phyloP scores from a whole-genome alignment of 768 basidiomycete species.

The Phanerochaete sordida region DNA sequence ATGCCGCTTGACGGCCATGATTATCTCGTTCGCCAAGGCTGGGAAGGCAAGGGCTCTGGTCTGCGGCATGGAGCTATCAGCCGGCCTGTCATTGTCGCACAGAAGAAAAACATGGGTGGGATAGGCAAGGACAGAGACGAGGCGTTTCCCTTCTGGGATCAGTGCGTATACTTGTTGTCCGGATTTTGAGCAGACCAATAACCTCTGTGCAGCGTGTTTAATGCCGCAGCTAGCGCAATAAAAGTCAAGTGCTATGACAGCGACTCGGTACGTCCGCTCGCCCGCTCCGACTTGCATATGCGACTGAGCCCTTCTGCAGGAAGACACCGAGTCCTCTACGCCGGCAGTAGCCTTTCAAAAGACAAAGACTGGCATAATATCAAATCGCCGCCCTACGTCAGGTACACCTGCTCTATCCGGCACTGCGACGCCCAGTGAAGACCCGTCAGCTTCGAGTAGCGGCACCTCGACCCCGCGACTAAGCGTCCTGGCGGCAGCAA shows the following conservation, averaged over 20 bases:
- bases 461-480: slow-evolving; percentile 31
- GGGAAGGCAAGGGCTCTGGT: slow-evolving; percentile 82
- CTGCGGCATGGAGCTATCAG: slow-evolving; percentile 80
- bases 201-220: slow-evolving; percentile 59
- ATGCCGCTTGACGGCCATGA: slow-evolving; percentile 74
- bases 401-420: slow-evolving; percentile 45
- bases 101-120: slow-evolving; percentile 83
- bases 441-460: slow-evolving; percentile 7
- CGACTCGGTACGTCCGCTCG: slow-evolving; percentile 20
- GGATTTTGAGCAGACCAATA: neutral
- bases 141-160: slow-evolving; percentile 97
- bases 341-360: slow-evolving; percentile 37
- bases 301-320: slow-evolving; percentile 13
- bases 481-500: slow-evolving; percentile 60
- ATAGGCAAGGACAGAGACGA: slow-evolving; percentile 93
- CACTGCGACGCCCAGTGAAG: slow-evolving; percentile 27
- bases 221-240: slow-evolving; percentile 80
- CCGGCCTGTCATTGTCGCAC: slow-evolving; percentile 72
- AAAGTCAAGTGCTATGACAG: slow-evolving; percentile 61
- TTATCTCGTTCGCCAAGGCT: slow-evolving; percentile 79
- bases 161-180: slow-evolving; percentile 51
- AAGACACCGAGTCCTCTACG: slow-evolving; percentile 11
- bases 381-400: slow-evolving; percentile 57
- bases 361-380: slow-evolving; percentile 74
- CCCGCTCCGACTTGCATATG: neutral